A percentile compares a stretch with the other conserved stretches of the same genome.
These are phyloP conservation scores for Leccinum huronense DNA, from an alignment of 1,284 basidiomycete species.

Conservation along the genomic window DNA sequence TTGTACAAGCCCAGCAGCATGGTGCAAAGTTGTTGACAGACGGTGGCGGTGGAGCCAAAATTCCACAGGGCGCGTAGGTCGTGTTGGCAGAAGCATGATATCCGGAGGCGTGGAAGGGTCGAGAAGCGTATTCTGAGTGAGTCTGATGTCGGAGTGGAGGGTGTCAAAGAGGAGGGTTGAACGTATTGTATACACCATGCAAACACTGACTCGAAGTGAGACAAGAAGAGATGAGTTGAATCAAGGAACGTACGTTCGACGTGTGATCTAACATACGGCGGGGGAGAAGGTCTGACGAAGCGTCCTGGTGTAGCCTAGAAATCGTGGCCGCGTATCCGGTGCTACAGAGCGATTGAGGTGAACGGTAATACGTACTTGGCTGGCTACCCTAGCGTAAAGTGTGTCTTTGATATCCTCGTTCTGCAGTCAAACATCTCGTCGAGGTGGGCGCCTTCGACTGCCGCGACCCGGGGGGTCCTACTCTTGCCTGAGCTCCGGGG, in stretches of 20 bases:
- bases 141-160: slow-evolving; percentile 34
- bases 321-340: slow-evolving; percentile 93
- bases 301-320: slow-evolving; percentile 79
- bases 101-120: slow-evolving; percentile 50
- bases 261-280: slow-evolving; percentile 85
- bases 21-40: slow-evolving; percentile 74
- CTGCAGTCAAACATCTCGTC: slow-evolving; percentile 85
- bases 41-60: slow-evolving; percentile 56
- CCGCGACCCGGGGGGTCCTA: slow-evolving; percentile 71
- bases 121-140: slow-evolving; percentile 38
- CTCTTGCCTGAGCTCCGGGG: slow-evolving; percentile 81
- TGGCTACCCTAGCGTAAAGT: slow-evolving; percentile 94
- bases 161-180: slow-evolving; percentile 41
- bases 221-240: slow-evolving; percentile 11
- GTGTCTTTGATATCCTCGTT: slow-evolving; percentile 85
- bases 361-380: slow-evolving; percentile 67
- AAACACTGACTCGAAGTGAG: slow-evolving; percentile 56
- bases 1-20: slow-evolving; percentile 81
- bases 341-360: slow-evolving; percentile 42
- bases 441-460: slow-evolving; percentile 82
- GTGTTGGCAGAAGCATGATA: slow-evolving; percentile 96
- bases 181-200: slow-evolving; percentile 89
- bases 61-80: slow-evolving; percentile 90
- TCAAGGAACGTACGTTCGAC: slow-evolving; percentile 60
- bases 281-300: slow-evolving; percentile 88